phyloP scores from a whole-genome alignment of 2,329 filamentous ascomycete genomes.

The Mycosphaerella arachidis region DNA sequence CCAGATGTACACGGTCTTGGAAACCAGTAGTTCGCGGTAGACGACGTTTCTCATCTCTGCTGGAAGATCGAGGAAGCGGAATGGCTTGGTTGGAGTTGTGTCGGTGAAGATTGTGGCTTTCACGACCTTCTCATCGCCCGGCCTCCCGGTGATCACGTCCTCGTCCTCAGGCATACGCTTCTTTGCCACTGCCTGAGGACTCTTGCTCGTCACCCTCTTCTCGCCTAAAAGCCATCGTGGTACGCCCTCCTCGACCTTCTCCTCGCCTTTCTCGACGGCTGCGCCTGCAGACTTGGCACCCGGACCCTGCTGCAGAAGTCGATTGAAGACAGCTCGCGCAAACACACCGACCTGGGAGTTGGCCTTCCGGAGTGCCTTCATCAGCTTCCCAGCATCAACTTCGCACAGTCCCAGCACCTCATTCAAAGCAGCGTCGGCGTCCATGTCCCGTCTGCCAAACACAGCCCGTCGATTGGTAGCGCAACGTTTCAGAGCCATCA shows the following conservation, averaged over 20 bases:
- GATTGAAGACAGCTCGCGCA: neutral
- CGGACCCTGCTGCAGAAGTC: neutral
- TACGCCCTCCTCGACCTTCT: neutral
- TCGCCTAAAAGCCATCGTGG: neutral
- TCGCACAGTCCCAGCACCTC: neutral
- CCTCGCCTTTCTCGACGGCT: neutral
- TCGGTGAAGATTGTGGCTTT: neutral
- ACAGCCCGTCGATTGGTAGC: neutral
- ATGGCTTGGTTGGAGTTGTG: neutral
- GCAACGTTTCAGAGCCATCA: neutral
- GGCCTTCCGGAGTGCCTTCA: neutral
- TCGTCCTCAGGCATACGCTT: neutral
- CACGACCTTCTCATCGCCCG: neutral
- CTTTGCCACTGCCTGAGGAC: neutral
- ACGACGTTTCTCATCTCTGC: conserved; percentile 18
- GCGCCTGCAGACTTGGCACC: neutral
- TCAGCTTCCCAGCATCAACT: neutral
- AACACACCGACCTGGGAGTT: neutral
- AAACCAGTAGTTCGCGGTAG: conserved; percentile 14
- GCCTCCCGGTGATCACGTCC: neutral
- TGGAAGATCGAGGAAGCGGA: conserved; percentile 19
- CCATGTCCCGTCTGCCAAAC: conserved; percentile 2
- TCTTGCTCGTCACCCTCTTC: neutral
- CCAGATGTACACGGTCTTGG: conserved; percentile 10
- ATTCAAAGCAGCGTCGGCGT: conserved; percentile 5